Base-by-base conservation (phyloP, 129 eudicot genomes). In the Solidago caesia region DNA sequence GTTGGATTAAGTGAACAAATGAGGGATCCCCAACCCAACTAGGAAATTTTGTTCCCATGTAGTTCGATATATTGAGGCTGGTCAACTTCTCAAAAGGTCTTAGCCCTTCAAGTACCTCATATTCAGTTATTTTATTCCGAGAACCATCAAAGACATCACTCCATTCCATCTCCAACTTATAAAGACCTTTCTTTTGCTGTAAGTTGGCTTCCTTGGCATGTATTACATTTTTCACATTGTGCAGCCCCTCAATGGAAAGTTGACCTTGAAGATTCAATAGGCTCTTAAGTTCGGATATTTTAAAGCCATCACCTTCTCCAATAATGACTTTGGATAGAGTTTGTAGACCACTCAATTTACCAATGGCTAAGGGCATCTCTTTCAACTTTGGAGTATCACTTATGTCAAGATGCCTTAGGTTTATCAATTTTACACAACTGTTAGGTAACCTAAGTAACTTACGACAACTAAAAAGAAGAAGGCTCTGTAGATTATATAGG, bases 21-120 rank as follows among this genome's bases (percentile, higher is more conserved):
- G 48, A 52, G 7, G 78, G 58, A 71, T 84, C 60, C 16, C 91
- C 87, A 0, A 86, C 44, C 91, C 91, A 86, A 29, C 62, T 68
- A 7, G 91, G 85, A 68, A 86, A 83, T 11, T 44, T 46, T 5
- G 9, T 9, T 11, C 88, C 88, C 42, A 58, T 44, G 27, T 83
- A 84, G 56, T 46, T 16, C n/a, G 53, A 71, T 39, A 84, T 63
- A 9, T 60, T 46, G 29, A 83, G 80, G 57, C 10, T 47, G 47
- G 1, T 68, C 10, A 68, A 47, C 59, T 68, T 68, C 16, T 66
- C 6, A 43, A 7, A 44, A 63, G 88, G 92, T 47, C 46, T 68
- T 64, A 84, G 72, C 11, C 16, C 45, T 44, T 79, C 77, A 6
- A 87, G 74, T 55, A 84, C 87, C 26, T 76, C 70, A 57, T 64